Base-by-base conservation (phyloP, 805 yeast genomes). In the Torulaspora gathmanii region DNA sequence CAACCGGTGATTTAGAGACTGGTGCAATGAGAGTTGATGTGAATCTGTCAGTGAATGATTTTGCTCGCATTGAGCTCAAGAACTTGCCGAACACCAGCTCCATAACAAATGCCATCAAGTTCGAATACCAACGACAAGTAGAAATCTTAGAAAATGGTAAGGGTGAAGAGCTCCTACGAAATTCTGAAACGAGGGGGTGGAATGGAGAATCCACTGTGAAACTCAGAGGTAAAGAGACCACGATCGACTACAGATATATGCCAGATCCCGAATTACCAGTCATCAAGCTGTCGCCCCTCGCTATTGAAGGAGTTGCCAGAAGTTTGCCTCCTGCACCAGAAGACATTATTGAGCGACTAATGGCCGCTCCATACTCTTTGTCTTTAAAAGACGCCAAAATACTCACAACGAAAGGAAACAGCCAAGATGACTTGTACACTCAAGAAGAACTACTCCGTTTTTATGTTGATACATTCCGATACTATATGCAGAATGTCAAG, bases 21-120 rank as follows among this genome's bases (percentile, higher is more conserved):
- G 99, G 99, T 5, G 93, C 97, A 0, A 83, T 93, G 75, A 74
- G 99, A 57, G 93, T 91, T 4, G 99, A 93, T 60, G 98, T 88
- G 8, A 93, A 93, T 54, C 75, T 93, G n/a, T 85, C 95, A 19
- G 80, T 91, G 5, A 78, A 79, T 50, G 77, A 75, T 13, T 80
- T 83, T 45, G 73, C 80, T 33, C 67, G 98, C 48, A 88, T 91
- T 17, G 99, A 93, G 57, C 75, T 93, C 56, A 93, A 93, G 63
- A 93, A 93, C 63, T 69, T 93, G 54, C 85, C 95, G 8, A 86
- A 90, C 25, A 82, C 89, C 0, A 75, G 87, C 12, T 90, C 95
- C 6, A 86, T 91, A 13, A 69, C 76, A 11, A 78, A 77, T 42
- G 96, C 99, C 0, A 75, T 89, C 22, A 73, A 75, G 49, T 78